Evolutionary conservation across 2,329 filamentous ascomycete genomes (phyloP).

Genomic region (Aureobasidium vineae): DNA sequence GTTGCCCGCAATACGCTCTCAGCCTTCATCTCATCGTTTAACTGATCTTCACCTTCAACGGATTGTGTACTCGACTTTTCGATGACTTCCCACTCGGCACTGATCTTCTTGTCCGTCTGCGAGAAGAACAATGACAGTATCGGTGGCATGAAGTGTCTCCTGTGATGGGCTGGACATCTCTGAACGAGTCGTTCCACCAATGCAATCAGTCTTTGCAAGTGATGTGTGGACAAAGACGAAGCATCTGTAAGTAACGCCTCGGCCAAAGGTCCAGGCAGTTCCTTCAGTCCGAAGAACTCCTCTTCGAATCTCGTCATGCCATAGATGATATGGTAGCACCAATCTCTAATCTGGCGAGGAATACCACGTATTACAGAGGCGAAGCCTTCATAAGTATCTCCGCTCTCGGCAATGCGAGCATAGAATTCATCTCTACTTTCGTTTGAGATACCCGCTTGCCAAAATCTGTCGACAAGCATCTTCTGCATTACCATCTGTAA

Average conservation of each 20-base stretch:
- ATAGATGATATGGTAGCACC: constrained; percentile 90
- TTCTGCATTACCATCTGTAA: constrained; percentile 74
- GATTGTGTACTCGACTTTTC: constrained; percentile 56
- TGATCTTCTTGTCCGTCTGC: constrained; percentile 85
- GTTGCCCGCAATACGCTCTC: constrained; percentile 93
- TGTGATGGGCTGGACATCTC: constrained; percentile 77
- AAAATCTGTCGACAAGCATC: constrained; percentile 91
- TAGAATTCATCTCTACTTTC: constrained; percentile 98
- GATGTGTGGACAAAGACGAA: constrained; percentile 80
- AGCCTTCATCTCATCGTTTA: constrained; percentile 96
- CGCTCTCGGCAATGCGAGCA: constrained; percentile 83
- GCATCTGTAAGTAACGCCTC: constrained; percentile 82
- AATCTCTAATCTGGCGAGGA: constrained; percentile 85
- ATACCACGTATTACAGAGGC: constrained; percentile 90
- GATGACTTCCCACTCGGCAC: constrained; percentile 79
- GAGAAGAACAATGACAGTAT: constrained; percentile 78
- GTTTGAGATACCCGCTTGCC: constrained; percentile 95
- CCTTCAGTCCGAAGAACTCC: constrained; percentile 85
- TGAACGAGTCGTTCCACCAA: constrained; percentile 86
- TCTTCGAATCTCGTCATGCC: constrained; percentile 85
- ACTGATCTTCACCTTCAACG: constrained; percentile 66
- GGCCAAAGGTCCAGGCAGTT: constrained; percentile 78
- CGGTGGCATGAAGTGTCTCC: constrained; percentile 78
- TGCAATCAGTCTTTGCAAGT: constrained; percentile 89
- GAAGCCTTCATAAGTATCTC: constrained; percentile 85